Conservation (phyloP, 495 filamentous ascomycete genomes). For the Neurospora sublineolata region DNA sequence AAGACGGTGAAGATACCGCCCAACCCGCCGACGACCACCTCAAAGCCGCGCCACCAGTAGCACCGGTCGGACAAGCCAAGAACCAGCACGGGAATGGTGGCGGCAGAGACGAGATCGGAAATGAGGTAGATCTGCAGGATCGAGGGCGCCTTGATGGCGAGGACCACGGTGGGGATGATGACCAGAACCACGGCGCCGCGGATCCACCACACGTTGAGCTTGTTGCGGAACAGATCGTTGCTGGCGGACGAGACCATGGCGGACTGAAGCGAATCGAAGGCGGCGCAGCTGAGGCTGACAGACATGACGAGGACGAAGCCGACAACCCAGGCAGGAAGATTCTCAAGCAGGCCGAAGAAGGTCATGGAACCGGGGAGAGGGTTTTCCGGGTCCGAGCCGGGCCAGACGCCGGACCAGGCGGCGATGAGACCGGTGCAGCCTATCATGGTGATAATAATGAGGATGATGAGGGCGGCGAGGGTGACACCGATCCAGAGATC, state of each 20-base stretch:
- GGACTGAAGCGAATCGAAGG: conserved; percentile 63
- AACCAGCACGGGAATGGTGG: conserved; percentile 55
- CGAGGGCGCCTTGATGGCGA: conserved; percentile 58
- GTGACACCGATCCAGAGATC: conserved; percentile 60
- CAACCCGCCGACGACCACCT: conserved; percentile 58
- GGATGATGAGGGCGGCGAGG: conserved; percentile 49
- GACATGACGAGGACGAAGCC: conserved; percentile 69
- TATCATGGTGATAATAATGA: conserved; percentile 54
- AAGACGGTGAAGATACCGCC: conserved; percentile 65
- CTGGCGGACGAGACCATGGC: conserved; percentile 66
- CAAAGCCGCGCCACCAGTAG: conserved; percentile 66
- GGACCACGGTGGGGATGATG: conserved; percentile 56
- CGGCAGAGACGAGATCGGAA: conserved; percentile 59
- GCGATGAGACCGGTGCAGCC: conserved; percentile 59
- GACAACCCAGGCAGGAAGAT: conserved; percentile 61
- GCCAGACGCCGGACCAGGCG: conserved; percentile 57
- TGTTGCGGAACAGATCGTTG: conserved; percentile 71
- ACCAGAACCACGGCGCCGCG: conserved; percentile 51
- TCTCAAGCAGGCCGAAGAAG: conserved; percentile 59
- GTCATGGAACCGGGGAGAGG: conserved; percentile 48
- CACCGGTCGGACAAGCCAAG: conserved; percentile 49
- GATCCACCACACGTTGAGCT: conserved; percentile 57
- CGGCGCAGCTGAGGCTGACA: conserved; percentile 57
- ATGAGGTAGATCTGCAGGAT: conserved; percentile 70
- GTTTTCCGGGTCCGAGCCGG: conserved; percentile 38